A percentile compares a stretch with the other conserved stretches of the same genome.
These are phyloP conservation scores for Carpinus viminea DNA, from an alignment of 306 rosid genomes.

Conservation along the genomic window DNA sequence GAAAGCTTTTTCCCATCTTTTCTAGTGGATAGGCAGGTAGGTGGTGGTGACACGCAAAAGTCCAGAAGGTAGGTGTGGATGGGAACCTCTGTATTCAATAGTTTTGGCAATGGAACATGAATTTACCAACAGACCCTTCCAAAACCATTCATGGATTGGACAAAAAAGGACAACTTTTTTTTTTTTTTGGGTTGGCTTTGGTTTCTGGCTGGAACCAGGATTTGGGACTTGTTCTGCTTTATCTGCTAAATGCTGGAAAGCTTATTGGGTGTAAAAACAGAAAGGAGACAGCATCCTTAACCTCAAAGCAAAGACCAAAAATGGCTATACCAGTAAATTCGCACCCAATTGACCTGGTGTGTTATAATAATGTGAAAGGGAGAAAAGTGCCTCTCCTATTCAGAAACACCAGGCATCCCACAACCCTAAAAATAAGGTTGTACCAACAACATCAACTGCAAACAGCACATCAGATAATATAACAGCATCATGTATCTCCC, in stretches of 20 bases:
- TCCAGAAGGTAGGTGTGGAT: constrained; percentile 57
- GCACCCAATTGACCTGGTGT: constrained; percentile 28
- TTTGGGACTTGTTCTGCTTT: constrained; percentile 28
- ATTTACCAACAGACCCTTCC: not conserved
- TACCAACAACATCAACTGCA: constrained; percentile 32
- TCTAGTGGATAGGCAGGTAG: constrained; percentile 45
- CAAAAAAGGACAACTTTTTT: not conserved
- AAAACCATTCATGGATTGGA: not conserved
- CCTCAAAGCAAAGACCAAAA: constrained; percentile 17
- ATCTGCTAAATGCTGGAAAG: constrained; percentile 41
- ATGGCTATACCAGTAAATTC: constrained; percentile 40
- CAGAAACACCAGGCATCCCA: constrained; percentile 32
- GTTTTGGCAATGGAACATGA: constrained; percentile 22
- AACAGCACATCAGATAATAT: constrained; percentile 43
- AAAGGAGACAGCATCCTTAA: constrained; percentile 14
- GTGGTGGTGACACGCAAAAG: constrained; percentile 40
- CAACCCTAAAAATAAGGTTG: constrained; percentile 58
- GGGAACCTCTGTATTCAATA: constrained; percentile 42
- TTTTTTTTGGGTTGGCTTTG: too few species aligned
- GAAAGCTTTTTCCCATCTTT: constrained; percentile 34
- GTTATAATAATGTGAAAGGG: constrained; percentile 6
- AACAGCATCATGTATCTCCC: constrained; percentile 36
- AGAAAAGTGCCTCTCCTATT: constrained; percentile 8
- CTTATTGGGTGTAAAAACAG: constrained; percentile 35
- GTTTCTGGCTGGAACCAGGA: constrained; percentile 28